Conservation (phyloP, 257 asterid genomes). For the Solanum raphanifolium region DNA sequence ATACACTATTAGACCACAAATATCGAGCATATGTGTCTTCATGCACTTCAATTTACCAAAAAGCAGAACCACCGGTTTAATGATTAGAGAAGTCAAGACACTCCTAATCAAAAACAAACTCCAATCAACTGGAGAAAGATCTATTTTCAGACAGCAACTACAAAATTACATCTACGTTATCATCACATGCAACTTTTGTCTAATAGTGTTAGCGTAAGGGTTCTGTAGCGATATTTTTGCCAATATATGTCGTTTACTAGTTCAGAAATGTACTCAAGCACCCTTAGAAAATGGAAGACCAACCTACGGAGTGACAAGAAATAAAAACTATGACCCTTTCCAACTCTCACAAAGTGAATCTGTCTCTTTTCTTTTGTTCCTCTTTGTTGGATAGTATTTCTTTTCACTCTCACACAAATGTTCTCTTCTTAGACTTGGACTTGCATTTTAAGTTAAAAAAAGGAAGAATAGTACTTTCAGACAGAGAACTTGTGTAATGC, state of each 20-base stretch:
- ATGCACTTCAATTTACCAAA: background rate
- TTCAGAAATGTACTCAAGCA: background rate
- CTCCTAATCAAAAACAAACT: background rate
- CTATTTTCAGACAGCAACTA: background rate
- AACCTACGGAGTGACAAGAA: background rate
- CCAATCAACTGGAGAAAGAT: background rate
- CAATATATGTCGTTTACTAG: background rate
- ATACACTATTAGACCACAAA: background rate
- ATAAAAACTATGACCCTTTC: background rate
- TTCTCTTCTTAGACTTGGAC: background rate
- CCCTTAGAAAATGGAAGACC: background rate
- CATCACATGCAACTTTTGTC: background rate
- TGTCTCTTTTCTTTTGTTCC: background rate
- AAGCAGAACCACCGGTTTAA: background rate
- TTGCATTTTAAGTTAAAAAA: background rate
- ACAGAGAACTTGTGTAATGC: background rate
- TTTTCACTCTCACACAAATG: background rate
- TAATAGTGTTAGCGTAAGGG: background rate
- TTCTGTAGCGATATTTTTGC: background rate
- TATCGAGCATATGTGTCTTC: background rate
- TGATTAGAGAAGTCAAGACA: background rate
- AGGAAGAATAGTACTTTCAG: background rate
- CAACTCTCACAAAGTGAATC: background rate
- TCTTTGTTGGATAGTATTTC: background rate
- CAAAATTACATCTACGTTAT: background rate